Evolutionary conservation across 305 asterid genomes (phyloP), one percentile per base, ranked within the genome.

Genomic region (Plantago rigida): DNA sequence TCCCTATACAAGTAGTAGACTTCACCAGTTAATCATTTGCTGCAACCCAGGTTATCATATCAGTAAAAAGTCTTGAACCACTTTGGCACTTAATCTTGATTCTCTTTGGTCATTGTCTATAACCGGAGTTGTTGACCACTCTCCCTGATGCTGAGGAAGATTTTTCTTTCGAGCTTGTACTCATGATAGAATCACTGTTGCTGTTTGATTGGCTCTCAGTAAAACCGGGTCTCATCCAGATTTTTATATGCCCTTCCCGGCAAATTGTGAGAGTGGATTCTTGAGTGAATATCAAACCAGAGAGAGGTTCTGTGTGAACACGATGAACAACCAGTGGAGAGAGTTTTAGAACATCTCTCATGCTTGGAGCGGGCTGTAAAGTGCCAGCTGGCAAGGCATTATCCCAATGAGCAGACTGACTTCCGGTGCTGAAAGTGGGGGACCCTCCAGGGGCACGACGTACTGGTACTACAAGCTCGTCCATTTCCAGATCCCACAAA

Each of bases 381-480:
- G 81, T 76, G 48, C 96, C 97, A 5, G 77, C 75, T 0, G 99
- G 96, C 67, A 79, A 74, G 5, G 96, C 87, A 0, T 72, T 70
- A 67, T 93, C 99, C 99, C 99, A 93, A 49, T 93, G 99, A 60
- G 90, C 72, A 0, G 99, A 93, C 63, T 89, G 99, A 59, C 97
- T 89, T 44, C 96, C 97, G 0, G 89, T 72, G 17, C 94, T 87
- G 54, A 87, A 82, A 49, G 95, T 89, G 51, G 99, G 99, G 24
- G 99, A 93, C 3, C 97, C 99, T 41, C 94, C 96, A 5, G 86
- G 78, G 48, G 97, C 79, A 0, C 99, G 96, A 1, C 99, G 95
- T n/a, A 93, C 80, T 31, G 99, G 99, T 60, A 93, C 99, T 53
- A 84, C 96, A 26, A 93, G 86, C 75, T 93, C 99, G 26, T 87